phyloP scores from a whole-genome alignment of 139 green algal species.

The Micractinium conductrix region DNA sequence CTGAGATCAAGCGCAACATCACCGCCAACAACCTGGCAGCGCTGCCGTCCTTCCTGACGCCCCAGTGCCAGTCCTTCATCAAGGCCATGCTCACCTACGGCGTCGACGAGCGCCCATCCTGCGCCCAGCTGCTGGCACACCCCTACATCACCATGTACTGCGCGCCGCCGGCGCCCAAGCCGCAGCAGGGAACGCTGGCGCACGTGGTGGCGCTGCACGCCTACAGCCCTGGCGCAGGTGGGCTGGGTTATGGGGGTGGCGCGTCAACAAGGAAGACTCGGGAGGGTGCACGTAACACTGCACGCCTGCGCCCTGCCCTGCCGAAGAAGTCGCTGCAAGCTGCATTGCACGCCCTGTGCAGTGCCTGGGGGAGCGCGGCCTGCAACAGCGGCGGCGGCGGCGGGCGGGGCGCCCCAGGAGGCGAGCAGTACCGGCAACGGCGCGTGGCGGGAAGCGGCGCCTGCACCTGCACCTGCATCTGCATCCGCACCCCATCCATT shows the following conservation, averaged over 20 bases:
- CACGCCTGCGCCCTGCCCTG: background rate
- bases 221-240: conserved; percentile 28
- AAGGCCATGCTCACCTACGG: conserved; percentile 68
- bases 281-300: too few relatives aligned
- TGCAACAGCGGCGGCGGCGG: background rate
- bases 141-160: conserved; percentile 63
- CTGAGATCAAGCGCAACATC: conserved; percentile 66
- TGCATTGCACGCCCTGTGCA: conserved; percentile 3
- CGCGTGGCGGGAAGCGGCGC: background rate
- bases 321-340: background rate
- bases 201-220: conserved; percentile 27
- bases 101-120: conserved; percentile 62
- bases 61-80: conserved; percentile 60
- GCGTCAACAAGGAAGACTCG: too few relatives aligned
- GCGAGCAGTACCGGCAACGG: background rate
- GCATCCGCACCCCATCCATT: too few relatives aligned
- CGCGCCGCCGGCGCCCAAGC: background rate
- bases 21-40: conserved; percentile 50
- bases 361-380: background rate
- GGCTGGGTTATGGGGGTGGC: too few relatives aligned
- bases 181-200: background rate
- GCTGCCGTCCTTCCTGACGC: conserved; percentile 49
- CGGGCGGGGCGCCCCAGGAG: background rate
- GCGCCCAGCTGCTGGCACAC: conserved; percentile 70
- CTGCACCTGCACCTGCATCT: too few relatives aligned